Evolutionary conservation across 2,329 filamentous ascomycete genomes (phyloP).

Genomic region (Sordariomycetes sp.): DNA sequence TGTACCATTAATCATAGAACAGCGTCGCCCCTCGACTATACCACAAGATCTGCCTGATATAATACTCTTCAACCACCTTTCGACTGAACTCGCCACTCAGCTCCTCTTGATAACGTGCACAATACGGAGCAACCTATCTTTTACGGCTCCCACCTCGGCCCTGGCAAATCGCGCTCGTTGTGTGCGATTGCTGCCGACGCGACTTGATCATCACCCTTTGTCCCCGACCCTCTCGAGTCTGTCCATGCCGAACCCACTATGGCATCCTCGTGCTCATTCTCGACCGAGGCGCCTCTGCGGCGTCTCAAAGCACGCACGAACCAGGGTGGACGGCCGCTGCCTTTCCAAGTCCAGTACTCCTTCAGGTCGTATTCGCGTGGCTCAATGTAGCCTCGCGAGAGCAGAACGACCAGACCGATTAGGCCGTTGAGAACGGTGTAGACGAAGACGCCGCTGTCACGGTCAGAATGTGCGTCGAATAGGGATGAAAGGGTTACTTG

Average conservation of each 20-base stretch:
- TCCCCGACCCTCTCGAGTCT: too few relatives aligned
- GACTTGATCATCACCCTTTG: too few relatives aligned
- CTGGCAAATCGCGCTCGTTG: too few relatives aligned
- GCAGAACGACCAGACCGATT: conserved; percentile 33
- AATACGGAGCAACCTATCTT: too few relatives aligned
- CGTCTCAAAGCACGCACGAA: conserved; percentile 28
- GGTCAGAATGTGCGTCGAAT: not conserved
- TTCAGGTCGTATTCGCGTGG: conserved; percentile 44
- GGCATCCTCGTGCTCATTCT: conserved; percentile 2
- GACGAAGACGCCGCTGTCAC: conserved; percentile 40
- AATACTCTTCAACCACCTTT: too few relatives aligned
- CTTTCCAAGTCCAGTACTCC: conserved; percentile 47
- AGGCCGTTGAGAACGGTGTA: conserved; percentile 39
- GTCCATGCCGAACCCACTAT: not conserved
- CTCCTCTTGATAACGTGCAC: too few relatives aligned
- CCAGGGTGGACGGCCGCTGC: conserved; percentile 36
- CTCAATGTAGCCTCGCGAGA: conserved; percentile 32
- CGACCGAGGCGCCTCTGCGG: conserved; percentile 4
- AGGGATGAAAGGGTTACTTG: conserved; percentile 27
- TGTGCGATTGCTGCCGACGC: too few relatives aligned
- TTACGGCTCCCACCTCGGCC: too few relatives aligned
- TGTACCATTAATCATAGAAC: too few relatives aligned
- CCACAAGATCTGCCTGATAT: too few relatives aligned
- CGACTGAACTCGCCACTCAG: too few relatives aligned
- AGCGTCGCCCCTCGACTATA: too few relatives aligned